These are phyloP conservation scores for Botrytis aclada DNA, from an alignment of 2,329 filamentous ascomycete genomes.

Conservation along the genomic window DNA sequence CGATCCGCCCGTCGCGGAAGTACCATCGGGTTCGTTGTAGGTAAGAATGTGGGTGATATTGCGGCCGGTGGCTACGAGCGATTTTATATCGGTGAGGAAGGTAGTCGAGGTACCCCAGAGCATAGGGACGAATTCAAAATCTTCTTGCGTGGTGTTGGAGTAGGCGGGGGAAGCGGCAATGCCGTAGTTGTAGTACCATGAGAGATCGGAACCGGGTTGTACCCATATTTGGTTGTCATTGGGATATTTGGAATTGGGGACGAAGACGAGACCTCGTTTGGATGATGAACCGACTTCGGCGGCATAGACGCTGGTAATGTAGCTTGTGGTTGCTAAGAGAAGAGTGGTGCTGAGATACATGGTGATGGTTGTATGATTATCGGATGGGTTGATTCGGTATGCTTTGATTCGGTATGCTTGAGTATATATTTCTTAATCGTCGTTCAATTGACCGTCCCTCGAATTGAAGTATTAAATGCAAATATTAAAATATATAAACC, in stretches of 20 bases:
- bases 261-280: conserved; percentile 73
- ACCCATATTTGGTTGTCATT: conserved; percentile 66
- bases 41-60: conserved; percentile 67
- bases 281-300: conserved; percentile 37
- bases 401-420: background rate
- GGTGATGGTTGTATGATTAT: background rate
- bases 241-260: conserved; percentile 53
- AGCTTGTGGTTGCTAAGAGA: conserved; percentile 9
- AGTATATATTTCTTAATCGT: background rate
- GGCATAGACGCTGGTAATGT: conserved; percentile 1
- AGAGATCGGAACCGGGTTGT: conserved; percentile 54
- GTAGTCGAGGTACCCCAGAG: conserved; percentile 65
- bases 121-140: conserved; percentile 77
- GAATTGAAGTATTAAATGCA: background rate
- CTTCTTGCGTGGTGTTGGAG: conserved; percentile 46
- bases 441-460: background rate
- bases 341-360: conserved; percentile 23
- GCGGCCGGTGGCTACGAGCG: conserved; percentile 50
- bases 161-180: conserved; percentile 53
- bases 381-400: background rate
- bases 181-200: conserved; percentile 85
- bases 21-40: conserved; percentile 77
- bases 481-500: background rate
- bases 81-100: conserved; percentile 59
- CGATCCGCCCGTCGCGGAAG: conserved; percentile 49